phyloP scores from a whole-genome alignment of 2,329 filamentous ascomycete genomes.

The Aspergillus sp. region DNA sequence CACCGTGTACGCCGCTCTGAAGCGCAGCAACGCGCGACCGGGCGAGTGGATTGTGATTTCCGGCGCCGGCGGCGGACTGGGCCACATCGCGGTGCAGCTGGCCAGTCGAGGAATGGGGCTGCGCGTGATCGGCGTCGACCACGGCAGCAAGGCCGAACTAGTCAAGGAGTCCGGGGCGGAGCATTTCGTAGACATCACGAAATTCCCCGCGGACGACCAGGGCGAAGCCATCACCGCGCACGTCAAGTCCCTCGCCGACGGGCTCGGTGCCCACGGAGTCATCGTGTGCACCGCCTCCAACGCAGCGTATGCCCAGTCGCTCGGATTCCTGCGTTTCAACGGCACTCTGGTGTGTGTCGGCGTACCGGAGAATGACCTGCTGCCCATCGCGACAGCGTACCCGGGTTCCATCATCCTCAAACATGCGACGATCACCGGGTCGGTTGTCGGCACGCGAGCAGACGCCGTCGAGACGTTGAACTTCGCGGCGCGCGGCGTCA shows the following conservation, averaged over 20 bases:
- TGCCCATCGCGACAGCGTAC: slow-evolving; percentile 47
- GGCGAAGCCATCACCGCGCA: slow-evolving; percentile 52
- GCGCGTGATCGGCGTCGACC: slow-evolving; percentile 66
- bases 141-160: slow-evolving; percentile 60
- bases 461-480: slow-evolving; percentile 53
- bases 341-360: slow-evolving; percentile 55
- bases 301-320: slow-evolving; percentile 50
- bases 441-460: slow-evolving; percentile 51
- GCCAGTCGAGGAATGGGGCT: slow-evolving; percentile 61
- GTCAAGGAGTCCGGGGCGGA: slow-evolving; percentile 63
- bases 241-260: slow-evolving; percentile 57
- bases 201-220: slow-evolving; percentile 47
- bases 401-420: slow-evolving; percentile 43
- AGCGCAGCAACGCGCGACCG: slow-evolving; percentile 58
- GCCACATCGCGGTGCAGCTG: slow-evolving; percentile 64
- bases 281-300: slow-evolving; percentile 57
- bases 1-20: slow-evolving; percentile 65
- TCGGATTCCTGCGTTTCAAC: slow-evolving; percentile 49
- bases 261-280: slow-evolving; percentile 61
- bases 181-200: slow-evolving; percentile 63
- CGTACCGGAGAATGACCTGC: slow-evolving; percentile 47
- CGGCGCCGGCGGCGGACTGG: slow-evolving; percentile 63
- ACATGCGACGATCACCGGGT: slow-evolving; percentile 50
- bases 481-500: slow-evolving; percentile 48
- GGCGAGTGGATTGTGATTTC: slow-evolving; percentile 62